These are phyloP conservation scores for Nidularia sp. DNA, from an alignment of 768 basidiomycete species.

Conservation along the genomic window DNA sequence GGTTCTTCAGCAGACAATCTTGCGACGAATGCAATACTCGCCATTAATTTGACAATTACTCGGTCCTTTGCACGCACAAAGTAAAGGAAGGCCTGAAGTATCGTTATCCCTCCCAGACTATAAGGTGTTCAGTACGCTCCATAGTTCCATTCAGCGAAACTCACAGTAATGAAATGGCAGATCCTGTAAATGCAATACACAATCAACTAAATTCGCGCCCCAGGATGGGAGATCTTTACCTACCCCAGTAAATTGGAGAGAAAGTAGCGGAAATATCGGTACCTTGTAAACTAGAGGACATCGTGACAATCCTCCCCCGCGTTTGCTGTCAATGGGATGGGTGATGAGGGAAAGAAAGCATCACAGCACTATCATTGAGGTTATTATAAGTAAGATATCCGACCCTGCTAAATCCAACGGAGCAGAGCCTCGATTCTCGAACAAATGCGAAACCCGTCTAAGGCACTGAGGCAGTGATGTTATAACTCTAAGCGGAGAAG, in stretches of 20 bases:
- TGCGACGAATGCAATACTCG: slow-evolving; percentile 8
- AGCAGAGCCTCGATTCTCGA: no score
- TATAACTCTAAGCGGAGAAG: no score
- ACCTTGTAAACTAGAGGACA: background rate
- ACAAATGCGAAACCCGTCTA: no score
- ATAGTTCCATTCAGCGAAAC: background rate
- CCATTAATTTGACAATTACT: slow-evolving; percentile 20
- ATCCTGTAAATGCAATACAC: background rate
- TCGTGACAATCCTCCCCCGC: no score
- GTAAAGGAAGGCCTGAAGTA: slow-evolving; percentile 20
- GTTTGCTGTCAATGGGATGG: no score
- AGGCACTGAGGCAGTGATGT: no score
- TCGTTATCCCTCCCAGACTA: background rate
- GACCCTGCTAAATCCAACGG: no score
- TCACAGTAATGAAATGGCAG: background rate
- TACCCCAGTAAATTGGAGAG: background rate
- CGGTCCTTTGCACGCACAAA: slow-evolving; percentile 25
- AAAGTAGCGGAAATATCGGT: background rate
- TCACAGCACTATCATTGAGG: no score
- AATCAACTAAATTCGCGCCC: background rate
- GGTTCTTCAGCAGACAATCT: background rate
- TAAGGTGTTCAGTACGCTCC: background rate
- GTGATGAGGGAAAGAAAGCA: no score
- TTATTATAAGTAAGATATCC: no score
- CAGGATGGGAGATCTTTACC: background rate